Evolutionary conservation across 305 asterid genomes (phyloP).

Genomic region (Fraxinus angustifolia): DNA sequence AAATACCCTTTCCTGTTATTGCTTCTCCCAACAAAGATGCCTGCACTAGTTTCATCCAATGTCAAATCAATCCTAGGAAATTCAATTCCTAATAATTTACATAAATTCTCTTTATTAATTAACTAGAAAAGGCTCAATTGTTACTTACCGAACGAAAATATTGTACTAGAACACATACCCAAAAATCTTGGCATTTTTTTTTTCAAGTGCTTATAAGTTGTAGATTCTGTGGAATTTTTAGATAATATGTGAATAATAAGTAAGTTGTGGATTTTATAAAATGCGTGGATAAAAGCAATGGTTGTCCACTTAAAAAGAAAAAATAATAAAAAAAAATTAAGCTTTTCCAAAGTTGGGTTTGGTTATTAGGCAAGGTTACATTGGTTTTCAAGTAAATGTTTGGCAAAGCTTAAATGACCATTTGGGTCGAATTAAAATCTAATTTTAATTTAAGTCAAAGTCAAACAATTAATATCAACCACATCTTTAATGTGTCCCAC

Average conservation of each 20-base stretch:
- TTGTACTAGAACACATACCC: background rate
- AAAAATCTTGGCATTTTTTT: background rate
- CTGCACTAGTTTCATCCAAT: constrained; percentile 30
- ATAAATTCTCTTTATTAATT: background rate
- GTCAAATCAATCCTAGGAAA: background rate
- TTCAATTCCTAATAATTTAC: background rate
- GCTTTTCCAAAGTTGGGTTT: background rate
- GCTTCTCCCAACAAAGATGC: constrained; percentile 90
- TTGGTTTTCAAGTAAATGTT: background rate
- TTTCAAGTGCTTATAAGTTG: background rate
- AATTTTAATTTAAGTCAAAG: no score
- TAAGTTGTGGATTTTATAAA: no score
- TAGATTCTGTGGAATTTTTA: no score
- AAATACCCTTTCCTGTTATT: constrained; percentile 76
- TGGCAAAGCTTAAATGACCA: background rate
- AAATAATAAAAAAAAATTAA: no score
- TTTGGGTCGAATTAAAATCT: no score
- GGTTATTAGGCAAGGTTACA: background rate
- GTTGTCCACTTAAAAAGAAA: background rate
- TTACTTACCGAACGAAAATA: background rate
- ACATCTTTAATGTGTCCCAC: no score
- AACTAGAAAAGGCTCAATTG: background rate
- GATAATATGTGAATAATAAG: no score
- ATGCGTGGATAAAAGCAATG: background rate
- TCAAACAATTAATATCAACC: no score